Percentiles rank a stretch among this genome's conserved stretches.
These are phyloP conservation scores for Iris pallida DNA, from an alignment of 116 monocot genomes.

Conservation along the genomic window DNA sequence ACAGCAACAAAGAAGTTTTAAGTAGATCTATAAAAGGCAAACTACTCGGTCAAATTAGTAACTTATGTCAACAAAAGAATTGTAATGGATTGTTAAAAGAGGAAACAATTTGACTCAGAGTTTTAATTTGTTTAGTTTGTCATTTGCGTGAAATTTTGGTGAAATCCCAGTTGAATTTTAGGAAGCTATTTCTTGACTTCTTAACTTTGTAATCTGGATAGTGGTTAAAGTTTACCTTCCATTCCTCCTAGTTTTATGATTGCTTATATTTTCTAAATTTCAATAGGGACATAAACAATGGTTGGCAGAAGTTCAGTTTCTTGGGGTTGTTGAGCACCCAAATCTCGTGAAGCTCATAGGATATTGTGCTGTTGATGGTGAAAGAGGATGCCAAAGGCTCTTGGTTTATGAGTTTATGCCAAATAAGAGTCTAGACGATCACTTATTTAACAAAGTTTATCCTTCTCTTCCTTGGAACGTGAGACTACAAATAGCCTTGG, in stretches of 20 bases:
- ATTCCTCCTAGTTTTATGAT: not conserved
- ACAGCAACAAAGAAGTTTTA: too few relatives aligned
- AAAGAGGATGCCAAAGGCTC: conserved; percentile 44
- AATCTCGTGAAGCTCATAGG: conserved; percentile 72
- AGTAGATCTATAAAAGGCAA: too few relatives aligned
- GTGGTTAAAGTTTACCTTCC: not conserved
- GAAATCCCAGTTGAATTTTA: too few relatives aligned
- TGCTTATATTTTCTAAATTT: not conserved
- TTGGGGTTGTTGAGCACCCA: conserved; percentile 68
- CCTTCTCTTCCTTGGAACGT: conserved; percentile 40
- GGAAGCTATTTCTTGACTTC: too few relatives aligned
- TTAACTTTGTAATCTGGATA: not conserved
- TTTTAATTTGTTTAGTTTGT: too few relatives aligned
- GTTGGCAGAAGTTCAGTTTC: conserved; percentile 76
- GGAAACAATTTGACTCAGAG: too few relatives aligned
- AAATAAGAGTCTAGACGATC: conserved; percentile 54
- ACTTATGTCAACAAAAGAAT: too few relatives aligned
- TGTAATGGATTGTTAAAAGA: too few relatives aligned
- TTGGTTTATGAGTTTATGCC: conserved; percentile 57
- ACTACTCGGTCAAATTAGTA: too few relatives aligned
- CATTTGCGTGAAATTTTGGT: too few relatives aligned
- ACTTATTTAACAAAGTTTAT: conserved; percentile 41
- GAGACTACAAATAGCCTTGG: conserved; percentile 49
- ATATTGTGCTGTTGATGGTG: conserved; percentile 53
- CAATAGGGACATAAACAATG: conserved; percentile 70